A percentile compares a stretch with the other conserved stretches of the same genome.
Evolutionary conservation across 2,329 filamentous ascomycete species (phyloP).

Genomic region (Hypoxylon sp.): DNA sequence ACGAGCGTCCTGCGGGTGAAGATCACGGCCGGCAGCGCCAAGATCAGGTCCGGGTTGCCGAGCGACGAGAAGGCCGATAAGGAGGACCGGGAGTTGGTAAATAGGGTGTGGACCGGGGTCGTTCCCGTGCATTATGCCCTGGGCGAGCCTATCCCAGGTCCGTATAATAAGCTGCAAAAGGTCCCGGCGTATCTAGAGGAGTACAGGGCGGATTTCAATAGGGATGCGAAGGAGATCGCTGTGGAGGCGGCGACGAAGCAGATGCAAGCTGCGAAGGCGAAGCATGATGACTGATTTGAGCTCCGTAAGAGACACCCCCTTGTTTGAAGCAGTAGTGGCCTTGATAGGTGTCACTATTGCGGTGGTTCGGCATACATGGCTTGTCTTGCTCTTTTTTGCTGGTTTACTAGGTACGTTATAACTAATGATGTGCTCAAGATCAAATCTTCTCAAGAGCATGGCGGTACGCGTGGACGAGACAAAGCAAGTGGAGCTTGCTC

Average conservation of each 20-base stretch:
- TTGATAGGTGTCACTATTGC: neutral
- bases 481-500: no score
- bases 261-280: slow-evolving; percentile 43
- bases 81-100: slow-evolving; percentile 60
- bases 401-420: no score
- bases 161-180: slow-evolving; percentile 70
- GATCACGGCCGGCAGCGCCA: slow-evolving; percentile 80
- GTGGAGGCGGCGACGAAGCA: slow-evolving; percentile 46
- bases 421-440: neutral
- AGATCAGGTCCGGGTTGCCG: slow-evolving; percentile 77
- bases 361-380: slow-evolving; percentile 8
- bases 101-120: slow-evolving; percentile 69
- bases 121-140: slow-evolving; percentile 74
- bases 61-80: slow-evolving; percentile 67
- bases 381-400: slow-evolving; percentile 21
- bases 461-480: neutral
- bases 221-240: slow-evolving; percentile 39
- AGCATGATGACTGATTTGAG: slow-evolving; percentile 37
- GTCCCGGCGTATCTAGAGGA: slow-evolving; percentile 74
- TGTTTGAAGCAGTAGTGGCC: neutral
- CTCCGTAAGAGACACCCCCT: neutral
- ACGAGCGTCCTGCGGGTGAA: slow-evolving; percentile 80
- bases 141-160: slow-evolving; percentile 73
- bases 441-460: neutral
- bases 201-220: slow-evolving; percentile 59